Evolutionary conservation across 768 basidiomycete species (phyloP).

Genomic region (Macrolepiota fuliginosa): DNA sequence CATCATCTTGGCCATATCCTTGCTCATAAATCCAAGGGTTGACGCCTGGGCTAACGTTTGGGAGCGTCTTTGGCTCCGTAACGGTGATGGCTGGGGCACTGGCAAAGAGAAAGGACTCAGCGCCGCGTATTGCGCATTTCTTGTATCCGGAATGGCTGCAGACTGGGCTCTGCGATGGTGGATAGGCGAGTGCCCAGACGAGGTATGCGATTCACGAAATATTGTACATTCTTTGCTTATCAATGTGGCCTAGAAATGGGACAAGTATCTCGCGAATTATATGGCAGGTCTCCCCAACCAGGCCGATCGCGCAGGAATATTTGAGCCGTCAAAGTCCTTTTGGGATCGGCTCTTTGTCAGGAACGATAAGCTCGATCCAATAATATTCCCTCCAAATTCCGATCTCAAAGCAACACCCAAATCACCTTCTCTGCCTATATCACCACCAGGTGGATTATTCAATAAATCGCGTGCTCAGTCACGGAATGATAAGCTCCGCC

Average conservation of each 20-base stretch:
- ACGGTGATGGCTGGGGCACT: conserved; percentile 48
- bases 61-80: conserved; percentile 56
- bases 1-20: conserved; percentile 47
- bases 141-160: conserved; percentile 39
- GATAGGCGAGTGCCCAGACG: conserved; percentile 68
- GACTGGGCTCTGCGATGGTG: conserved; percentile 57
- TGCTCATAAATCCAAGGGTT: conserved; percentile 44
- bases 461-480: conserved; percentile 24
- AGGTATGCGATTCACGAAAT: conserved; percentile 35
- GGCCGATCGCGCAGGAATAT: conserved; percentile 54
- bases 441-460: conserved; percentile 13
- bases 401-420: conserved; percentile 6
- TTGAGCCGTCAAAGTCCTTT: conserved; percentile 49
- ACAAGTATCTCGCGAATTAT: conserved; percentile 61
- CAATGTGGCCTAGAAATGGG: conserved; percentile 56
- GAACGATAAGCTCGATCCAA: conserved; percentile 15
- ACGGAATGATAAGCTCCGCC: not conserved
- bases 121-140: conserved; percentile 53
- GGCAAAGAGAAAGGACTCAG: conserved; percentile 55
- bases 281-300: conserved; percentile 51
- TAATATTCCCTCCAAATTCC: conserved; percentile 13
- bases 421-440: not conserved
- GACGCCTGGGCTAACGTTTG: conserved; percentile 57
- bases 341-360: conserved; percentile 49
- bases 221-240: not conserved